Conservation (phyloP, 306 rosid genomes). For the Glycine latifolia region DNA sequence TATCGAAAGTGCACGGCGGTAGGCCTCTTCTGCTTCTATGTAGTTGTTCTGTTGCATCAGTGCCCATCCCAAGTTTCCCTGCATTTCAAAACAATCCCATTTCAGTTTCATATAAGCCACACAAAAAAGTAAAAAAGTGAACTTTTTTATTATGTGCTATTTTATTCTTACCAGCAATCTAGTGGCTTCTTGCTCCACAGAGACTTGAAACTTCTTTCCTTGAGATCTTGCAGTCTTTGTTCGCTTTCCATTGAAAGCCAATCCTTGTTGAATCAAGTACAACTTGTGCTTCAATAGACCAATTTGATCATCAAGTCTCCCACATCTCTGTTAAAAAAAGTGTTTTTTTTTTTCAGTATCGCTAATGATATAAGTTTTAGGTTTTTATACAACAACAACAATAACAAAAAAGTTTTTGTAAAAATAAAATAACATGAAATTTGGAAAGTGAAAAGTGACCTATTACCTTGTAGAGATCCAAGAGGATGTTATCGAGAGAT, state of each 20-base stretch:
- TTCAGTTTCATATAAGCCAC: constrained; percentile 9
- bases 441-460: not conserved
- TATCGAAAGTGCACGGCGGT: constrained; percentile 79
- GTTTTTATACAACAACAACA: not conserved
- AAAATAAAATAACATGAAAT: not conserved
- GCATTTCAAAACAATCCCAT: not conserved
- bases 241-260: constrained; percentile 97
- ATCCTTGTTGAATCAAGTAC: constrained; percentile 87
- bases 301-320: constrained; percentile 94
- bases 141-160: not conserved
- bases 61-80: constrained; percentile 99
- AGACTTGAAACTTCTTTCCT: constrained; percentile 98
- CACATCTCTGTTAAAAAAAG: constrained; percentile 74
- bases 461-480: constrained; percentile 96
- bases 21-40: constrained; percentile 96
- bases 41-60: constrained; percentile 95
- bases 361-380: not conserved
- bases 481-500: constrained; percentile 93
- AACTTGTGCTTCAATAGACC: constrained; percentile 79
- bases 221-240: constrained; percentile 98
- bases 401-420: not conserved
- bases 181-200: constrained; percentile 99
- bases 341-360: not conserved
- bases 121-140: not conserved
- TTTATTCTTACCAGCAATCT: constrained; percentile 72